Base-by-base conservation (phyloP, 768 basidiomycete species). In the Rhodocollybia butyracea region DNA sequence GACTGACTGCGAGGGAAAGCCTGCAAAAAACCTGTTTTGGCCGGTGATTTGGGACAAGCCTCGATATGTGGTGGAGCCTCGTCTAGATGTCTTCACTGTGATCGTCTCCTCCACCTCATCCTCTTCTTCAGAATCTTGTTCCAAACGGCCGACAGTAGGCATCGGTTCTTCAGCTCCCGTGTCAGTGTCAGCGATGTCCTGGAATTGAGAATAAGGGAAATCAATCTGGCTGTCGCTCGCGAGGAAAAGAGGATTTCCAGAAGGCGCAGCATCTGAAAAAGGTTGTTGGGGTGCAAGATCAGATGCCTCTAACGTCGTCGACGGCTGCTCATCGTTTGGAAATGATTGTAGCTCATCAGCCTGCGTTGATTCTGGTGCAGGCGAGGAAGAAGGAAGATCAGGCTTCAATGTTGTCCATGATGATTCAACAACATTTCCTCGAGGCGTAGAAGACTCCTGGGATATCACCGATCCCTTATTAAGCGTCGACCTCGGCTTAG, bases 21-120 rank as follows among this genome's bases (percentile, higher is more conserved):
- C 39, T 8, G 67, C 57, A 46, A 72, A 70, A 38, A 74, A 61
- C 19, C 58, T 58, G 42, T 64, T 63, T 46, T 78, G 70, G 62
- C 74, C 69, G 26, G 82, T 76, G 54, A 88, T 75, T 56, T 84
- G 80, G 8, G 82, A 81, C 52, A 89, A 67, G 21, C 74, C 62
- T 13, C 79, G 81, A 63, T 72, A 84, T 26, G 58, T 30, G 38
- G 58, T 24, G 15, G 56, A 52, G 26, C 31, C 22, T 38, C n/a
- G 40, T 54, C 48, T 39, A 15, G 30, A 36, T 30, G 57, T 61
- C 46, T 57, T 60, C 40, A 66, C 32, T 38, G 39, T 66, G 48
- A 74, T 60, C 17, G 56, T 43, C 6, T 51, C 58, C 27, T 65
- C 71, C 21, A 70, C 74, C 34, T 76, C 70, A 1, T 75, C 68